Percentiles rank a stretch among this genome's conserved stretches.
Conservation (phyloP, 371 early-diverging fungal genomes). For the Mucor circinelloides region DNA sequence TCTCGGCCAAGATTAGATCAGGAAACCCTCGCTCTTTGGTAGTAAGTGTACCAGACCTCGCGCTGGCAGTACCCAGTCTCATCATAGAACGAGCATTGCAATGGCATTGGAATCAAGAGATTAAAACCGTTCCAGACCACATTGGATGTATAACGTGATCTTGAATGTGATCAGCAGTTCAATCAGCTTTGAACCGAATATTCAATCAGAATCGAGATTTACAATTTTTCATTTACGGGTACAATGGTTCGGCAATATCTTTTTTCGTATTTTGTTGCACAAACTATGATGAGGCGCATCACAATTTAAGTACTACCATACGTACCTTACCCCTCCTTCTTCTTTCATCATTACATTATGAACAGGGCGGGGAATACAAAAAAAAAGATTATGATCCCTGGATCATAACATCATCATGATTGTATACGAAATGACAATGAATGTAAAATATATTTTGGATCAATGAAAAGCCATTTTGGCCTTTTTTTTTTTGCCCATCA, state of each 20-base stretch:
- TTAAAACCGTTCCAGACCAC: not conserved
- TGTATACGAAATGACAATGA: not conserved
- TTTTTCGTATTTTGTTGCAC: not conserved
- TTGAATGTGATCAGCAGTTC: not conserved
- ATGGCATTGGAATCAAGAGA: not conserved
- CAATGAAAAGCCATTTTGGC: not conserved
- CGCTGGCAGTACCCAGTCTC: not conserved
- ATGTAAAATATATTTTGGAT: not conserved
- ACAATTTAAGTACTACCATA: not conserved
- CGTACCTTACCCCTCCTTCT: not conserved
- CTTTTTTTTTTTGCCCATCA: not conserved
- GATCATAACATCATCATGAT: not conserved
- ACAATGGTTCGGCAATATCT: not conserved
- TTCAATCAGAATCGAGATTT: not conserved
- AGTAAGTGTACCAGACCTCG: not conserved
- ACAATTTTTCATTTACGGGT: not conserved
- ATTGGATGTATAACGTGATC: not conserved
- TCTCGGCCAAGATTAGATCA: not conserved
- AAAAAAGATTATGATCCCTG: not conserved
- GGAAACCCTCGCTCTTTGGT: not conserved
- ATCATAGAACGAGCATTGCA: not conserved
- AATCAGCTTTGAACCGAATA: not conserved
- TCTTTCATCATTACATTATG: not conserved
- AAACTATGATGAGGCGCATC: constrained; percentile 2
- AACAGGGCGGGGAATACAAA: not conserved